Percentiles rank a stretch among this genome's conserved stretches.
phyloP scores from a whole-genome alignment of 163 green algal genomes.

The Trebouxia gelatinosa region DNA sequence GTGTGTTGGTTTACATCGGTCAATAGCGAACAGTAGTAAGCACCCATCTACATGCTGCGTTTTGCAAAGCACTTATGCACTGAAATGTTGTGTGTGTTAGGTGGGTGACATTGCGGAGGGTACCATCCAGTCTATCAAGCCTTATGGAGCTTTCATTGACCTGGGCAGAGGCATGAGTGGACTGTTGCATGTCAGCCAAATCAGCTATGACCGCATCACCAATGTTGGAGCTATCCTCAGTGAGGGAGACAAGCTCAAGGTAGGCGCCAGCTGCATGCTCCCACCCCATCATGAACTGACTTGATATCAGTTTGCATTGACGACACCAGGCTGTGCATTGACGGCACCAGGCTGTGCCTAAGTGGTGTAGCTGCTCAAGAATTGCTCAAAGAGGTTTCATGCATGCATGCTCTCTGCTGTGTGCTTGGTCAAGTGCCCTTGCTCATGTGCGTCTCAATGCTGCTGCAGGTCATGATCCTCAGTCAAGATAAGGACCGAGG shows the following conservation, averaged over 20 bases:
- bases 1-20: not conserved
- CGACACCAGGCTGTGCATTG: too few relatives aligned
- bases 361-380: too few relatives aligned
- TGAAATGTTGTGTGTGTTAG: slow-evolving; percentile 31
- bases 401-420: too few relatives aligned
- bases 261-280: too few relatives aligned
- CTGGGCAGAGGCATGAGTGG: slow-evolving; percentile 87
- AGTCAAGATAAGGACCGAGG: slow-evolving; percentile 83
- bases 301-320: too few relatives aligned
- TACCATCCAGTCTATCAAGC: slow-evolving; percentile 86
- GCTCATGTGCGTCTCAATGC: not conserved
- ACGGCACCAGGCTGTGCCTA: too few relatives aligned
- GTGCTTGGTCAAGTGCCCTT: too few relatives aligned
- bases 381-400: too few relatives aligned
- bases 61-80: not conserved
- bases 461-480: slow-evolving; percentile 88
- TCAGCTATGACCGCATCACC: slow-evolving; percentile 90
- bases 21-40: not conserved
- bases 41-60: not conserved
- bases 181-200: slow-evolving; percentile 97
- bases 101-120: slow-evolving; percentile 93
- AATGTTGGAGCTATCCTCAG: slow-evolving; percentile 86
- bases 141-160: slow-evolving; percentile 97
- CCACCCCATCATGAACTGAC: too few relatives aligned
- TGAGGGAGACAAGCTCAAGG: slow-evolving; percentile 93